Evolutionary conservation across 1,284 basidiomycete genomes (phyloP), one percentile per base, ranked within the genome.

Genomic region (Spongiforma sp.): DNA sequence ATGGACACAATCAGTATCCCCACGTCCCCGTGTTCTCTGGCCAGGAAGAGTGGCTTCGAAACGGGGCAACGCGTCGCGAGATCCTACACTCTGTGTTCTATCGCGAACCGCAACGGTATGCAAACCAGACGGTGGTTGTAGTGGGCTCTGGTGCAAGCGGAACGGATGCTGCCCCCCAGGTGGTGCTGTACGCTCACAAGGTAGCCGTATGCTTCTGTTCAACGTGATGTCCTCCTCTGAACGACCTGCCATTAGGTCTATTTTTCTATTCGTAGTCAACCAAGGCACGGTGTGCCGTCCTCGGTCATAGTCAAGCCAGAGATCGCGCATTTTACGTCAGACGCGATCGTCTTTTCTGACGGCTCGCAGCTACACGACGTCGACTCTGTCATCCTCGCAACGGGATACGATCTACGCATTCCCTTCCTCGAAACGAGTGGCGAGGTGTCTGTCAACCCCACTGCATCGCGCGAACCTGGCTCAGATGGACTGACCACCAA

Each of bases 51-150:
- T 87, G 86, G 86, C 68, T 86, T 15, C 71, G 68, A 15, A 72
- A 70, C 37, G 69, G 75, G 11, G 61, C 62, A 5, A 69, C 71
- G 3, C 66, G 67, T 57, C 75, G 81, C 28, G 77, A 82, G 65
- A 79, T 86, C 5, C 43, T 83, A 28, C 86, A 88, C 70, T 84
- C 85, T 4, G 77, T 86, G n/a, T 87, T 81, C 71, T 87, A 86
- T 69, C 82, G 86, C 37, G 70, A 78, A 19, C 83, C 86, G 7
- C 75, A 82, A 52, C 73, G 68, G 10, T 87, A 83, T 68, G 63
- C 66, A 28, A 79, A 80, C 26, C 79, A 71, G 43, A 80, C 76
- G 1, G 82, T 88, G 1, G 68, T 88, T 9, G 79, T 88, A 15
- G 82, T 88, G 14, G 86, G 87, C 10, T 80, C 79, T 15, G 82